Conservation (phyloP, 2,329 filamentous ascomycete genomes). For the Ascochyta viciae-villosae region DNA sequence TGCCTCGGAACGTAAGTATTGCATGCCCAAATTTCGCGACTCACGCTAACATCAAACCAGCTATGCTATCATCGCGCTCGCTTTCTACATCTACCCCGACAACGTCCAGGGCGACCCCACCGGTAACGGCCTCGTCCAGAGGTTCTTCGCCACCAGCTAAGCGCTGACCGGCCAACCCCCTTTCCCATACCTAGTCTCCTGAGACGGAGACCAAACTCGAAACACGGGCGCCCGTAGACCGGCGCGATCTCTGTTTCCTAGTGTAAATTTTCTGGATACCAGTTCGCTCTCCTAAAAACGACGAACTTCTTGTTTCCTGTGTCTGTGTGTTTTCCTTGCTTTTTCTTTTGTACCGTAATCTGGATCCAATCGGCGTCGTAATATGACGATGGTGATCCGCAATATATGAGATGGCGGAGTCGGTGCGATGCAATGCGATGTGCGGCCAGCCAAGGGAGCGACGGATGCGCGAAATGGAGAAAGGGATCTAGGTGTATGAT, state of each 20-base stretch:
- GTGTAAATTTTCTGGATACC: slow-evolving; percentile 13
- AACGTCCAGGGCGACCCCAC: slow-evolving; percentile 49
- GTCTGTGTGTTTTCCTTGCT: slow-evolving; percentile 1
- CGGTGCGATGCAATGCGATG: no score
- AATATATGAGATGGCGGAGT: no score
- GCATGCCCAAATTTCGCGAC: background rate
- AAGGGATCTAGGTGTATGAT: no score
- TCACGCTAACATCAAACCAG: slow-evolving; percentile 26
- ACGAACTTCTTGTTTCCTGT: background rate
- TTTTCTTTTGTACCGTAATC: background rate
- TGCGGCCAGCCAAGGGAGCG: no score
- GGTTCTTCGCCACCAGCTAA: slow-evolving; percentile 34
- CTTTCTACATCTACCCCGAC: slow-evolving; percentile 68
- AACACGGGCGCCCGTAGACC: background rate
- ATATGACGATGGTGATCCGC: no score
- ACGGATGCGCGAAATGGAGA: no score
- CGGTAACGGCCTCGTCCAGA: slow-evolving; percentile 33
- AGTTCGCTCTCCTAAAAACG: background rate
- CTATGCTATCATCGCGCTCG: slow-evolving; percentile 66
- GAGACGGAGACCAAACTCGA: background rate
- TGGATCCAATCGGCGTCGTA: no score
- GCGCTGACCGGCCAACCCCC: background rate
- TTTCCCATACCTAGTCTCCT: background rate
- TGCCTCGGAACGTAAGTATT: slow-evolving; percentile 55
- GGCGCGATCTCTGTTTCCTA: slow-evolving; percentile 2